phyloP scores from a whole-genome alignment of 2,329 filamentous ascomycete genomes.

The Neocatenulostroma microsporum region DNA sequence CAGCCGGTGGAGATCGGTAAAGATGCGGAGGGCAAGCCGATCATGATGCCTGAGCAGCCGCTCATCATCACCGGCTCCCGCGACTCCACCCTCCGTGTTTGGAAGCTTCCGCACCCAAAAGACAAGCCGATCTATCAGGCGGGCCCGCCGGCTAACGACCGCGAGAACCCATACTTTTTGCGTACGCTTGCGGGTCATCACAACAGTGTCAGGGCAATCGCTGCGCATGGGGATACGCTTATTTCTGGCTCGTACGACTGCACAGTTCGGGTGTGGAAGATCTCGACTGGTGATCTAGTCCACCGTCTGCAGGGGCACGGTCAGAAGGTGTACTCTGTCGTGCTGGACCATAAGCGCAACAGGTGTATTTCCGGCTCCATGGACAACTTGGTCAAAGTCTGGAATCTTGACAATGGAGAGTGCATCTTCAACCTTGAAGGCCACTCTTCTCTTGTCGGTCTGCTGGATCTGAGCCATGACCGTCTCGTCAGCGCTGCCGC shows the following conservation, averaged over 20 bases:
- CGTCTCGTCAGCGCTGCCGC: conserved; percentile 90
- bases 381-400: conserved; percentile 97
- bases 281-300: conserved; percentile 83
- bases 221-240: conserved; percentile 88
- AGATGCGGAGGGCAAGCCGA: conserved; percentile 60
- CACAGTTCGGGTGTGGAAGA: conserved; percentile 92
- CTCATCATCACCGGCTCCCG: conserved; percentile 95
- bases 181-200: conserved; percentile 77
- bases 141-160: conserved; percentile 61
- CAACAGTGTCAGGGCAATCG: conserved; percentile 92
- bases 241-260: conserved; percentile 96
- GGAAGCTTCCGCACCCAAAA: conserved; percentile 77
- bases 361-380: conserved; percentile 97
- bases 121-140: conserved; percentile 73
- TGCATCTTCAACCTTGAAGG: conserved; percentile 87
- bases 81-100: conserved; percentile 87
- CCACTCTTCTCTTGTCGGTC: conserved; percentile 82
- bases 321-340: conserved; percentile 95
- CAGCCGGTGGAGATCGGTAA: conserved; percentile 74
- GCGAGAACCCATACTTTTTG: conserved; percentile 91
- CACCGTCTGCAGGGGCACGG: conserved; percentile 80
- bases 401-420: conserved; percentile 80
- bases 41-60: conserved; percentile 90
- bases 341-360: conserved; percentile 82
- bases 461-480: conserved; percentile 82